Evolutionary conservation across 306 rosid species (phyloP), one percentile per base, ranked within the genome.

Genomic region (Rosa rugosa): DNA sequence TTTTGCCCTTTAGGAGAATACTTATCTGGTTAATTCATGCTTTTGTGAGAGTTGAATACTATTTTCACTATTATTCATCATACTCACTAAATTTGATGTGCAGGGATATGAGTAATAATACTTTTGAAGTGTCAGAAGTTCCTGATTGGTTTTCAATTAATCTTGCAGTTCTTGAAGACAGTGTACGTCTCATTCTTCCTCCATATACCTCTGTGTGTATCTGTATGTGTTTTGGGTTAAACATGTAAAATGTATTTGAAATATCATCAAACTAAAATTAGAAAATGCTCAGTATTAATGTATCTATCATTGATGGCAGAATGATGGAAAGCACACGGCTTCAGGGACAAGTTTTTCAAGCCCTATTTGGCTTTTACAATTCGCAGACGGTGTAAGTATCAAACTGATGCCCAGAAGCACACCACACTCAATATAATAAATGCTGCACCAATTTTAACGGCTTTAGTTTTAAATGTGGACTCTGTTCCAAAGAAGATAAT

Each of bases 41-140:
- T 59, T 57, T 57, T 27, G 31, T 27, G 31, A 27, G 31, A 27
- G 31, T 27, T 27, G 31, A 27, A 27, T 27, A 27, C 31, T 27
- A 27, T 27, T 27, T 27, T 27, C 31, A 27, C 31, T 27, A 27
- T 27, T 27, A 27, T 27, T 27, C 31, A 27, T 27, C 31, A 27
- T 27, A 27, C 31, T 6, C 9, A n/a, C 76, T 45, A 22, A 34
- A 68, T 60, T 65, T 51, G 22, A 80, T 83, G 40, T 86, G 85
- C 78, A 86, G 91, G 75, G 90, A 90, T 49, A 4, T 90, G 86
- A 92, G 94, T n/a, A n/a, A n/a, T n/a, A n/a, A n/a, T n/a, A n/a
- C n/a, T n/a, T n/a, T n/a, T n/a, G n/a, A n/a, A n/a, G n/a, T n/a
- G n/a, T n/a, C 93, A 22, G 70, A 84, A 14, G 60, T 87, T 79